Evolutionary conservation across 176 grass and related monocot species (phyloP), one percentile per base, ranked within the genome.

Genomic region (Poa pratensis): DNA sequence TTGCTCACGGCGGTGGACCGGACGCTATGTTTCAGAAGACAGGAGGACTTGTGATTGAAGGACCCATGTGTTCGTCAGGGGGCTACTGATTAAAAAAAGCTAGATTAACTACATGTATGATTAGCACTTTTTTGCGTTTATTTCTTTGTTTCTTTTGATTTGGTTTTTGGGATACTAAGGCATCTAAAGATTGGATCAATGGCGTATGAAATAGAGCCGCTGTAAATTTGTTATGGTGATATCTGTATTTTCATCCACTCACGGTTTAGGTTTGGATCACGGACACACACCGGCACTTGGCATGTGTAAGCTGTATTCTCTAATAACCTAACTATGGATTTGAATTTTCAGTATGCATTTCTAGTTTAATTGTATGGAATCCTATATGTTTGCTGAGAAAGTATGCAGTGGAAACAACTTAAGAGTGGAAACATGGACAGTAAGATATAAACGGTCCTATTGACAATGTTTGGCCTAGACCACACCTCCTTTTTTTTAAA

Each of bases 1-100:
- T 78, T 95, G 78, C 81, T 93, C 37, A 85, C 91, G 39, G 83
- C 91, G 16, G 96, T 94, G 15, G 93, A 98, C 85, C 45, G 88
- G 83, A 83, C 81, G 23, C 54, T 98, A 27, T 83, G 92, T 51
- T 95, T 98, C 80, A 90, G 79, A 86, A 93, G 84, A 51, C 96
- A 74, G 12, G 66, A 76, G 66, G 65, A 85, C 22, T 57, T 77
- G 64, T 89, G 72, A 87, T 73, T 23, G 73, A 78, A 86, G 62
- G 43, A 90, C 71, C 32, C 63, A 54, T 79, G 48, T 34, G 57
- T 39, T 83, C 55, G 9, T 83, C 63, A 12, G 32, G 46, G 16
- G 40, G 3, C 17, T 84, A 26, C 19, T 63, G 67, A 75, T 69
- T n/a, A 27, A 66, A 51, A 37, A 28, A 66, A 68, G 3, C 20